Evolutionary conservation across 225 moss, liverwort and hornwort genomes (phyloP).

Genomic region (Ulota crispa): DNA sequence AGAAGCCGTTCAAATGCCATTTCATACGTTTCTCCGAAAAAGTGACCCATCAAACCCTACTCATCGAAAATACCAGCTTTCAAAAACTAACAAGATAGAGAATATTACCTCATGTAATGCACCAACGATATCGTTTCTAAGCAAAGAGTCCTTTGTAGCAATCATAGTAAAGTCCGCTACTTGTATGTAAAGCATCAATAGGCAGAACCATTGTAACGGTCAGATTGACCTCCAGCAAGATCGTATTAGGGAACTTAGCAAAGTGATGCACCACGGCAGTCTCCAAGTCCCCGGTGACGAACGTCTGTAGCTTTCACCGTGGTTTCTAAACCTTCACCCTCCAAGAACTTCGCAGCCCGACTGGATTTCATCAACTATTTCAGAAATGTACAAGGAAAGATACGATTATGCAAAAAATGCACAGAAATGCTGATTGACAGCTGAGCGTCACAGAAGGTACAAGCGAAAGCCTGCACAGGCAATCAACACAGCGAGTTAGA

Average conservation of each 20-base stretch:
- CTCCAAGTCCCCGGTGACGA: background rate
- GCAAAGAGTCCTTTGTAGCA: constrained; percentile 15
- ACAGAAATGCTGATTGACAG: background rate
- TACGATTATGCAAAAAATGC: background rate
- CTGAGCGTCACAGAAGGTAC: background rate
- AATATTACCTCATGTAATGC: constrained; percentile 35
- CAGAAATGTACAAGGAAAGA: background rate
- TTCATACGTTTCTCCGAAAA: background rate
- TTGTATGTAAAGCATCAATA: constrained; percentile 3
- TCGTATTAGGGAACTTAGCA: background rate
- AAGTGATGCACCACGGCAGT: background rate
- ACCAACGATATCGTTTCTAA: constrained; percentile 15
- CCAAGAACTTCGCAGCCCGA: background rate
- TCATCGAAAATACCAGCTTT: constrained; percentile 2
- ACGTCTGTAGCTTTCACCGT: constrained; percentile 6
- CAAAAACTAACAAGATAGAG: background rate
- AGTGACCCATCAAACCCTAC: background rate
- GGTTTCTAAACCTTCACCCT: background rate
- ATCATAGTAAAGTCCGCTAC: constrained; percentile 21
- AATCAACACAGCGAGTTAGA: background rate
- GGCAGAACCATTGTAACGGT: constrained; percentile 1
- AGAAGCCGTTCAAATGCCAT: constrained; percentile 14
- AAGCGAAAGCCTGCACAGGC: constrained; percentile 29
- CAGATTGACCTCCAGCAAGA: constrained; percentile 1
- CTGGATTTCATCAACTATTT: background rate